Evolutionary conservation across 371 early-diverging fungal species (phyloP).

Genomic region (Lichtheimia ornata): DNA sequence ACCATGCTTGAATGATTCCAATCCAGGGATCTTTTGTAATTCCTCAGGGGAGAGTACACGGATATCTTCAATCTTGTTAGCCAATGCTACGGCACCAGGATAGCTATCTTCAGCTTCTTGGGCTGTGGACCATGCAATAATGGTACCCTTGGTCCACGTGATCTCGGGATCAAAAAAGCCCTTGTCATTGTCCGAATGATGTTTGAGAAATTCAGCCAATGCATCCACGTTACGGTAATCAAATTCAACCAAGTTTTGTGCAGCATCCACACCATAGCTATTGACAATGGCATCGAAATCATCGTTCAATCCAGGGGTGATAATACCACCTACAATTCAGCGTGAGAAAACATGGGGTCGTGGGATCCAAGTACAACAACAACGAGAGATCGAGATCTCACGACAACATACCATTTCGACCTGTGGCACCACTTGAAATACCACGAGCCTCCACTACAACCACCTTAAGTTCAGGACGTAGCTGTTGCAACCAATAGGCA

Average conservation of each 20-base stretch:
- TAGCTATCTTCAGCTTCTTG: constrained; percentile 27
- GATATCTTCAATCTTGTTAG: constrained; percentile 8
- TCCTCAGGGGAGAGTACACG: constrained; percentile 15
- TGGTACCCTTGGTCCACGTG: constrained; percentile 37
- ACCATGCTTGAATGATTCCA: constrained; percentile 25
- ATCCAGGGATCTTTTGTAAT: constrained; percentile 19
- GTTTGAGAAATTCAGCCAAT: constrained; percentile 29
- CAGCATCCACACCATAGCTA: constrained; percentile 27
- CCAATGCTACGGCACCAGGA: constrained; percentile 25
- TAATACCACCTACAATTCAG: constrained; percentile 39
- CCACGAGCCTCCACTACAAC: constrained; percentile 49
- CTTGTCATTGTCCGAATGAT: constrained; percentile 25
- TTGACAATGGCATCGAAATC: constrained; percentile 24
- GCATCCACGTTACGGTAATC: constrained; percentile 33
- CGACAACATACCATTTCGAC: constrained; percentile 41
- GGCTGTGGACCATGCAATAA: constrained; percentile 28
- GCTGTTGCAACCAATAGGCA: constrained; percentile 33
- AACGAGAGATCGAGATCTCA: not conserved
- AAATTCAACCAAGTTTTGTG: constrained; percentile 33
- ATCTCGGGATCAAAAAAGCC: constrained; percentile 39
- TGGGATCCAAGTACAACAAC: not conserved
- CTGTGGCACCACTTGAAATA: constrained; percentile 54
- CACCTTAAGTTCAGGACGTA: constrained; percentile 31
- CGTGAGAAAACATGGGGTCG: not conserved
- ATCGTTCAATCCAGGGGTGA: constrained; percentile 43